Conservation (phyloP, 2,329 filamentous ascomycete genomes). For the Penicillium sp. region DNA sequence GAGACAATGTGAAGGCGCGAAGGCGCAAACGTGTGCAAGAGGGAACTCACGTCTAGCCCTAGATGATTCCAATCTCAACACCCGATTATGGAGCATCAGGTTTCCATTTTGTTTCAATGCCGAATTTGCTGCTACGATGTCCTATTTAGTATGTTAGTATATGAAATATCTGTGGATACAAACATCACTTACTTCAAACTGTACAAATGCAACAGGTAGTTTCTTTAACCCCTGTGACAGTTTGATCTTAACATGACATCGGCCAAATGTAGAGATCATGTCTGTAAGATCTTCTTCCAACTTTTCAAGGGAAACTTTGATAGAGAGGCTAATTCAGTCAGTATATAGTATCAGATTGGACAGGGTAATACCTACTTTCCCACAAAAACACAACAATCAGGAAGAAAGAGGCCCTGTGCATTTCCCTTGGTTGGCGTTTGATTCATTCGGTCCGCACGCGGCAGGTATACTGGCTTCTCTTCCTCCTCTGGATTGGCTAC, state of each 20-base stretch:
- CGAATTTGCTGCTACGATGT: neutral
- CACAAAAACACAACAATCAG: slow-evolving; percentile 39
- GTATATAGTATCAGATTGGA: neutral
- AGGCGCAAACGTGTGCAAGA: neutral
- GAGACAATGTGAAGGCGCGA: neutral
- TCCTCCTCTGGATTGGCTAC: neutral
- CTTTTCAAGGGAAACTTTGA: slow-evolving; percentile 24
- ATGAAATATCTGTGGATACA: neutral
- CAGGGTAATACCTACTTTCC: slow-evolving; percentile 34
- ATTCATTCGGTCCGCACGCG: slow-evolving; percentile 28
- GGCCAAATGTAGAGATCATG: slow-evolving; percentile 32
- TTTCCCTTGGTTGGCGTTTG: slow-evolving; percentile 31
- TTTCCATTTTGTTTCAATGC: slow-evolving; percentile 11
- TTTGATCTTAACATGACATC: slow-evolving; percentile 38
- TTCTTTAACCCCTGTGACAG: slow-evolving; percentile 26
- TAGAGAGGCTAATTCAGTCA: slow-evolving; percentile 27
- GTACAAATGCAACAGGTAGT: slow-evolving; percentile 39
- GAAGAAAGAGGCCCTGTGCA: slow-evolving; percentile 38
- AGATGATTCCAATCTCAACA: slow-evolving; percentile 1
- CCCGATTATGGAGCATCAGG: neutral
- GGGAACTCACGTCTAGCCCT: neutral
- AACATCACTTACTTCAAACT: slow-evolving; percentile 34
- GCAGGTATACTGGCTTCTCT: slow-evolving; percentile 4
- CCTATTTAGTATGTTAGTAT: neutral
- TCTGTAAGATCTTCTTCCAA: slow-evolving; percentile 30